Base-by-base conservation (phyloP, 2,329 filamentous ascomycete genomes). In the Alternaria sp. region DNA sequence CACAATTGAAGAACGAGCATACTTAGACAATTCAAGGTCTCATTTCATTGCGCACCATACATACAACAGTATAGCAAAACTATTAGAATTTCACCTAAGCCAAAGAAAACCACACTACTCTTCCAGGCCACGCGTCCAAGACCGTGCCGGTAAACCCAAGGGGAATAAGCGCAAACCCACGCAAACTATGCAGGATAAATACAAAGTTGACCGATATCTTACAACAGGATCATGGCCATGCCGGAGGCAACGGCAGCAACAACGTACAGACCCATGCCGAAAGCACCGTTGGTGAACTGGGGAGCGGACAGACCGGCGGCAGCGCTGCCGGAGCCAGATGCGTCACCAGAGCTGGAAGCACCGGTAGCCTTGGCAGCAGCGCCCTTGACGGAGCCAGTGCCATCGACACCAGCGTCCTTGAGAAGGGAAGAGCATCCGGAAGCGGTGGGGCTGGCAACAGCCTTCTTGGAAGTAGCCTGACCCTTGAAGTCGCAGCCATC, bases 401-500 rank as follows among this genome's bases (percentile, higher is more conserved):
- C 88, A 63, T 84, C 84, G 30, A 87, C 82, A 72, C 89, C 90
- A 62, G 91, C 92, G 67, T 88, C 85, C 33, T 83, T 81, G 61
- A 96, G 82, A 60, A 90, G 83, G 51, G 80, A 72, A 56, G 81
- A 77, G 86, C 92, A 95, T 60, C 79, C 80, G 26, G 82, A 81
- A 30, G 76, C 76, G 14, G 85, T 81, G 33, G 83, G 82, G 50
- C 81, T 73, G 51, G 84, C 78, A 47, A 83, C 77, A 55, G 83
- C 75, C 63, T 84, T 78, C 79, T 86, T 86, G 58, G 86, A 82
- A 61, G 83, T 82, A 53, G 90, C 92, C 72, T 88, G 83, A 71
- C 92, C 90, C 61, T 86, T 83, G 81, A 94, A 94, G 84, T 89
- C 84, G 78, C 92, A 96, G 30, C 92, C 90, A 58, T 82, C 82